Percentiles rank a stretch among this genome's conserved stretches.
These are phyloP conservation scores for Piromyces sp. DNA, from an alignment of 192 early-diverging fungal genomes.

Conservation along the genomic window DNA sequence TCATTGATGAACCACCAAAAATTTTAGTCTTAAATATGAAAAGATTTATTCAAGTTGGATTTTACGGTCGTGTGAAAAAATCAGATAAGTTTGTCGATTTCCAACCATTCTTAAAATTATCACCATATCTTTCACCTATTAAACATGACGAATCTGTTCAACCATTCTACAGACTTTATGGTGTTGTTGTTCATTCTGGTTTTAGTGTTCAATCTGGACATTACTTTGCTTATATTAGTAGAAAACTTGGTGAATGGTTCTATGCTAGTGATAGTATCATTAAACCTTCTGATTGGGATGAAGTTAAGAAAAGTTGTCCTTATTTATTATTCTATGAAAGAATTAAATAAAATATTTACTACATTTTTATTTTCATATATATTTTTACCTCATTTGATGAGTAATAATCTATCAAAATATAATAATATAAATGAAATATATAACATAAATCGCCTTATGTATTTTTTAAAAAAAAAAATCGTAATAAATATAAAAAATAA, in stretches of 20 bases:
- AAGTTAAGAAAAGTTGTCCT: not conserved
- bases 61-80: not conserved
- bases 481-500: too few species aligned
- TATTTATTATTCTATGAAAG: not conserved
- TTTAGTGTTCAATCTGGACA: constrained; percentile 25
- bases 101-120: not conserved
- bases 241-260: not conserved
- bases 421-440: too few species aligned
- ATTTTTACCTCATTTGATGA: too few species aligned
- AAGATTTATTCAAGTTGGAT: not conserved
- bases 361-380: too few species aligned
- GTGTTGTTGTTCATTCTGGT: constrained; percentile 26
- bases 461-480: too few species aligned
- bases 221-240: constrained; percentile 24
- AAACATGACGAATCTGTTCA: constrained; percentile 4
- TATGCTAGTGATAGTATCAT: not conserved
- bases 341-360: not conserved
- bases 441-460: too few species aligned
- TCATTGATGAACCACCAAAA: not conserved
- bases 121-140: not conserved
- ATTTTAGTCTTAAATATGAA: not conserved
- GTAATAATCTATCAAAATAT: too few species aligned
- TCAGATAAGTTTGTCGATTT: not conserved
- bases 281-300: not conserved
- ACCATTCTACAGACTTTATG: constrained; percentile 16